Evolutionary conservation across 2,329 filamentous ascomycete species (phyloP), one percentile per base, ranked within the genome.

Genomic region (Phoma sp.): DNA sequence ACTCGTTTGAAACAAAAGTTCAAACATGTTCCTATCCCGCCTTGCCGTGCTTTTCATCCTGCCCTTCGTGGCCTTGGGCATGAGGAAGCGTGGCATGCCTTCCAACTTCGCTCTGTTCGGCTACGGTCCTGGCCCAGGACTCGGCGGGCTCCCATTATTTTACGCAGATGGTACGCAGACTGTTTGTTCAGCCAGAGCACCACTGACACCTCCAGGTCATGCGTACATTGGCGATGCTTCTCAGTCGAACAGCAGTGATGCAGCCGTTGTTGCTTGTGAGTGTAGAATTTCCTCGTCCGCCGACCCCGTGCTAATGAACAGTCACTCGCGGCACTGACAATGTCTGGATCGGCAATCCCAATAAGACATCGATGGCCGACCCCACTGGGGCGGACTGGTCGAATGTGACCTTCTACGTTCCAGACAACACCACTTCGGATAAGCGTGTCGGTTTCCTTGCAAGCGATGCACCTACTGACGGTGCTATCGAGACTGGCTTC

Each of bases 101-200:
- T 44, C 47, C 3, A 27, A 27, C 2, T 66, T 66, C 37, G 11
- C 52, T 10, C 55, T 67, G 2, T 67, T 42, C 38, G 63, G 51
- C 14, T 67, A 67, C 38, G 60, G 55, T 8, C 11, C 51, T 39
- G 60, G 57, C 7, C 10, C 51, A 24, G 48, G 42, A 4, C 39
- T 62, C 14, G 65, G 63, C 18, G 65, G 65, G 1, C 39, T 61
- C n/a, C 50, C 59, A 4, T 27, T 67, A 23, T 66, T 65, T 40
- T 59, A 63, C 25, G 54, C 55, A 7, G 56, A 61, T 33, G 65
- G 65, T 64, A 55, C 18, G 18, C 18, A 18, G 18, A 18, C 18
- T 18, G 18, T 18, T 18, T 18, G 18, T 18, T 9, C 14, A 5
- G 9, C 24, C 7, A 22, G 22, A 23, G 35, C n/a, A 3, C 11